These are phyloP conservation scores for Jaapia argillacea DNA, from an alignment of 768 basidiomycete species.

Conservation along the genomic window DNA sequence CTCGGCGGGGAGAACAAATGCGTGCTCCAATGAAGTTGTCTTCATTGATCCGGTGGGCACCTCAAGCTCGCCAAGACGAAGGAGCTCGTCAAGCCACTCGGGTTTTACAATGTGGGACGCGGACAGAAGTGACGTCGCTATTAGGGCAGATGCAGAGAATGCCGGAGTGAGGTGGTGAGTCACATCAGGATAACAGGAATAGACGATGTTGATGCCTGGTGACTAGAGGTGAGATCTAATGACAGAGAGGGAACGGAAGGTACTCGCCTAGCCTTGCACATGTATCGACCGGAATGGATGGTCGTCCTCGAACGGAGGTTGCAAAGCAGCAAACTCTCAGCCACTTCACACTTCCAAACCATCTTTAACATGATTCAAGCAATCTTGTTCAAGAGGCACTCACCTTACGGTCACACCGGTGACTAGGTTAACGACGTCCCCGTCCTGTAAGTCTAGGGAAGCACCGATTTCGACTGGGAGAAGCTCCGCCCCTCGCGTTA, in stretches of 20 bases:
- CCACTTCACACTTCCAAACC: constrained; percentile 37
- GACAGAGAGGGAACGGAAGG: neutral
- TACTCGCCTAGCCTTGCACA: constrained; percentile 47
- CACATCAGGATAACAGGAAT: constrained; percentile 30
- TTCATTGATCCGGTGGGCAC: constrained; percentile 22
- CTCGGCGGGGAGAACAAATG: constrained; percentile 38
- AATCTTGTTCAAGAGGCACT: constrained; percentile 13
- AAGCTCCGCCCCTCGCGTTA: constrained; percentile 27
- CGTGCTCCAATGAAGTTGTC: constrained; percentile 34
- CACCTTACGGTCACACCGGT: constrained; percentile 35
- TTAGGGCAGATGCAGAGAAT: constrained; percentile 35
- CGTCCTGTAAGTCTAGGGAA: constrained; percentile 36
- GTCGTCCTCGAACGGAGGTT: constrained; percentile 24
- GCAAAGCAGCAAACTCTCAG: constrained; percentile 38
- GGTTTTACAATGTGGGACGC: constrained; percentile 49
- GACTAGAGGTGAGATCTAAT: neutral
- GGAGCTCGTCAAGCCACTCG: constrained; percentile 57
- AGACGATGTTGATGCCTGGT: constrained; percentile 47
- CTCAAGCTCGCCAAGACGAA: constrained; percentile 36
- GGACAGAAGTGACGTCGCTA: constrained; percentile 51
- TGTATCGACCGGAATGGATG: constrained; percentile 25
- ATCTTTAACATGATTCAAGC: constrained; percentile 3
- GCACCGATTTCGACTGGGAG: constrained; percentile 26
- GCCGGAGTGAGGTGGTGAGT: constrained; percentile 58
- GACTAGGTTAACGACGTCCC: constrained; percentile 41